phyloP scores from a whole-genome alignment of 164 flowering plant genomes.

The Tetracentron sinense region DNA sequence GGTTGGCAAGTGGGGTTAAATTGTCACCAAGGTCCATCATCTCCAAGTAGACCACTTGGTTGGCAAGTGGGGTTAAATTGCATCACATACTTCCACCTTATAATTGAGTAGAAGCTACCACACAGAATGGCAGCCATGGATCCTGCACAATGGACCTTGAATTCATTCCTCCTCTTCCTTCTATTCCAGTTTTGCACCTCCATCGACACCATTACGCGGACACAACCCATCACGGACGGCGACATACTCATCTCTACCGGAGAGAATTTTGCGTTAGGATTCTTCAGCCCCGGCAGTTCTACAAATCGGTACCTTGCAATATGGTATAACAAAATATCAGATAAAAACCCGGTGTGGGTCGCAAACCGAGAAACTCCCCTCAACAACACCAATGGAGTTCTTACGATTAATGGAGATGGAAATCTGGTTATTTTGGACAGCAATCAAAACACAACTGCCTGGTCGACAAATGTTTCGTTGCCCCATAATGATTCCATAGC shows the following conservation, averaged over 20 bases:
- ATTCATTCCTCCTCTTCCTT: too few species aligned
- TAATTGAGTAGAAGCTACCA: too few species aligned
- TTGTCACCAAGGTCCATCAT: too few species aligned
- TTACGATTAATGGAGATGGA: conserved; percentile 4
- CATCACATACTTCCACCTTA: too few species aligned
- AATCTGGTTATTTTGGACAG: conserved; percentile 16
- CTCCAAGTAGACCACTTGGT: too few species aligned
- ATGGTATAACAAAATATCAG: conserved; percentile 10
- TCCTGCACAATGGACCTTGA: too few species aligned
- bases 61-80: too few species aligned
- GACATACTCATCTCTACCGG: background rate
- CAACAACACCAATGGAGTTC: conserved; percentile 8
- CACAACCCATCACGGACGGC: background rate
- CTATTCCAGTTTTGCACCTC: too few species aligned
- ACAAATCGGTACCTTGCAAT: conserved; percentile 12
- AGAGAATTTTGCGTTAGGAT: conserved; percentile 1
- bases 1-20: too few species aligned
- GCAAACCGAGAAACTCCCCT: conserved; percentile 15
- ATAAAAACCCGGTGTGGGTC: conserved; percentile 2
- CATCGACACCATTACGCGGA: background rate
- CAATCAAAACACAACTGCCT: background rate
- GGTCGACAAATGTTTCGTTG: conserved; percentile 11
- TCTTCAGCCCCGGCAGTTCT: conserved; percentile 12
- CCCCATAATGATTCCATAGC: background rate
- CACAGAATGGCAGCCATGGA: too few species aligned